Percentiles rank a stretch among this genome's conserved stretches.
Evolutionary conservation across 441 rosid genomes (phyloP).

Genomic region (Corymbia calophylla): DNA sequence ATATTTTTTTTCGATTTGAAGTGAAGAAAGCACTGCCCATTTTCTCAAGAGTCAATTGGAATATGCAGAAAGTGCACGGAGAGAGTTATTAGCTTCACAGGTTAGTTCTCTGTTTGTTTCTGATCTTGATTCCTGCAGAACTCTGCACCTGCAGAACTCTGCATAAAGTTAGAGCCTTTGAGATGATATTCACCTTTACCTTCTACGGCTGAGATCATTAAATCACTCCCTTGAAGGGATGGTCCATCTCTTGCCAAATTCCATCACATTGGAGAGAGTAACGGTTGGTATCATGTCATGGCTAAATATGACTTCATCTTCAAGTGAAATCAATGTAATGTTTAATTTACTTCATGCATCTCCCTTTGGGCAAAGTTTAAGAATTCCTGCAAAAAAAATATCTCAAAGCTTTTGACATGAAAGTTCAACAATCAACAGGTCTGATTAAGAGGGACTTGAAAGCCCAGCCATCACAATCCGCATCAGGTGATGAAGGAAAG

Average conservation of each 20-base stretch:
- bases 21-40: not conserved
- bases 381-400: not conserved
- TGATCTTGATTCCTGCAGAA: not conserved
- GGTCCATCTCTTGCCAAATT: not conserved
- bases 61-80: not conserved
- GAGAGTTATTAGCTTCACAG: not conserved
- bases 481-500: not conserved
- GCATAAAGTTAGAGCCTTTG: not conserved
- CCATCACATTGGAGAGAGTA: not conserved
- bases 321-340: slow-evolving; percentile 8
- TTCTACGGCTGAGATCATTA: not conserved
- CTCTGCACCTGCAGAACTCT: not conserved
- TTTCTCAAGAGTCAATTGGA: not conserved
- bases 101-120: not conserved
- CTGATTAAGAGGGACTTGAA: not conserved
- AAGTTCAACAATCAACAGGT: not conserved
- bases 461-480: not conserved
- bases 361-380: not conserved
- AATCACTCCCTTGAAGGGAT: not conserved
- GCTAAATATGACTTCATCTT: slow-evolving; percentile 23
- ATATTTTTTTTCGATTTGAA: not conserved
- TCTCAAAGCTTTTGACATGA: not conserved
- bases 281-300: slow-evolving; percentile 32
- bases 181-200: not conserved
- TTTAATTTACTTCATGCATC: not conserved